phyloP scores from a whole-genome alignment of 2,329 filamentous ascomycete genomes.

The Orbilia javanica region DNA sequence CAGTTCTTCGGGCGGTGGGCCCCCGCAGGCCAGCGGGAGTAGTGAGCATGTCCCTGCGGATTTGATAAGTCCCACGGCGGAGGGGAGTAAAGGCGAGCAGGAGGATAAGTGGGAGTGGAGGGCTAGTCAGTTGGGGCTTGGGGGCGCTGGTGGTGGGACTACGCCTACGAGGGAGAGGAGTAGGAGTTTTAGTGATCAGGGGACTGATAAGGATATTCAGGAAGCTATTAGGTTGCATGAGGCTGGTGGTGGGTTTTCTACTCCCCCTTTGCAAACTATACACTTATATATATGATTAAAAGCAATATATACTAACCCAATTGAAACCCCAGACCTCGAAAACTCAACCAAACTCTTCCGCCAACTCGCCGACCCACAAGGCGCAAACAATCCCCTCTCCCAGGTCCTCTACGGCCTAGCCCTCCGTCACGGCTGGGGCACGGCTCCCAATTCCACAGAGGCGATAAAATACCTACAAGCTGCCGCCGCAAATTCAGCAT shows the following conservation, averaged over 20 bases:
- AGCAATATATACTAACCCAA: not conserved
- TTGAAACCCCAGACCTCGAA: constrained; percentile 74
- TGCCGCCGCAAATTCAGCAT: constrained; percentile 89
- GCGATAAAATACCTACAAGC: constrained; percentile 88
- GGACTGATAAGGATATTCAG: constrained; percentile 75
- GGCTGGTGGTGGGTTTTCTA: constrained; percentile 70
- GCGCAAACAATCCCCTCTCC: constrained; percentile 90
- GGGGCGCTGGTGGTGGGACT: not conserved
- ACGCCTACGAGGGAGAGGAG: constrained; percentile 13
- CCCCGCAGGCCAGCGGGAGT: not conserved
- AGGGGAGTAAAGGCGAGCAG: constrained; percentile 44
- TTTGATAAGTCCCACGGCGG: constrained; percentile 34
- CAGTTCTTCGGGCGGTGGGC: not conserved
- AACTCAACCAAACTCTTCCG: constrained; percentile 88
- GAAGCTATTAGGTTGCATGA: constrained; percentile 96
- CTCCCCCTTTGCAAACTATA: constrained; percentile 18
- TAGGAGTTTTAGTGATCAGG: constrained; percentile 61
- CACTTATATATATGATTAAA: not conserved
- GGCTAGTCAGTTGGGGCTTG: constrained; percentile 53
- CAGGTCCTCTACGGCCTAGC: constrained; percentile 97
- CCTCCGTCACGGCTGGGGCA: constrained; percentile 93
- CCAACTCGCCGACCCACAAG: constrained; percentile 82
- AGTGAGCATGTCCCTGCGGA: constrained; percentile 44
- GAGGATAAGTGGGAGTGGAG: constrained; percentile 58
- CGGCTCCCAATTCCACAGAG: constrained; percentile 76